Evolutionary conservation across 1,284 basidiomycete genomes (phyloP).

Genomic region (Sphaerobolus stellatus): DNA sequence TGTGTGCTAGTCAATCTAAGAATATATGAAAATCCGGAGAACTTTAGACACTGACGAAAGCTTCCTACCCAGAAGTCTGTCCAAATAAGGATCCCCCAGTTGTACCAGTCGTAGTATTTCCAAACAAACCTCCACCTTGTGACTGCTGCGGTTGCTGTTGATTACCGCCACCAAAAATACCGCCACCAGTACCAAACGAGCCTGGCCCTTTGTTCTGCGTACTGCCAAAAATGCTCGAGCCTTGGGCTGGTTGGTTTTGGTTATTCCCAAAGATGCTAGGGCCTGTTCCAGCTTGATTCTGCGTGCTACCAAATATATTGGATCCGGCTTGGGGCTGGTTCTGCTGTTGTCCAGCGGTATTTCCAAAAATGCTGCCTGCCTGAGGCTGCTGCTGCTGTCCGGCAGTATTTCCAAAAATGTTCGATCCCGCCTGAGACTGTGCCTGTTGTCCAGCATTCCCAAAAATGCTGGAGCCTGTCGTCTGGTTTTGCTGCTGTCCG

Average conservation of each 20-base stretch:
- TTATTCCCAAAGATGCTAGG: background rate
- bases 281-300: background rate
- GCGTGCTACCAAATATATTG: no score
- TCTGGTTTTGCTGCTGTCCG: background rate
- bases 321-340: background rate
- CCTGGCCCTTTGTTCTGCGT: constrained; percentile 13
- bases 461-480: background rate
- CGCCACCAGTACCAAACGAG: constrained; percentile 12
- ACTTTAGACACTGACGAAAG: constrained; percentile 17
- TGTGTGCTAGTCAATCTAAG: constrained; percentile 14
- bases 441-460: background rate
- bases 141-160: constrained; percentile 35
- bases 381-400: background rate
- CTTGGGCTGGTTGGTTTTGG: constrained; percentile 3
- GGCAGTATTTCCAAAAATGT: background rate
- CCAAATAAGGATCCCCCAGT: constrained; percentile 35
- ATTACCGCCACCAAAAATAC: constrained; percentile 18
- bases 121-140: constrained; percentile 23
- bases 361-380: background rate
- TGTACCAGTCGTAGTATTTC: constrained; percentile 17
- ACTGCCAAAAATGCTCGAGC: constrained; percentile 29
- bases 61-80: constrained; percentile 26
- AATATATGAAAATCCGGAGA: constrained; percentile 10
- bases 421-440: background rate
- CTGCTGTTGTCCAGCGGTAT: background rate